A percentile compares a stretch with the other conserved stretches of the same genome.
These are phyloP conservation scores for Berkeleyomyces basicola DNA, from an alignment of 2,329 filamentous ascomycete genomes.

Conservation along the genomic window DNA sequence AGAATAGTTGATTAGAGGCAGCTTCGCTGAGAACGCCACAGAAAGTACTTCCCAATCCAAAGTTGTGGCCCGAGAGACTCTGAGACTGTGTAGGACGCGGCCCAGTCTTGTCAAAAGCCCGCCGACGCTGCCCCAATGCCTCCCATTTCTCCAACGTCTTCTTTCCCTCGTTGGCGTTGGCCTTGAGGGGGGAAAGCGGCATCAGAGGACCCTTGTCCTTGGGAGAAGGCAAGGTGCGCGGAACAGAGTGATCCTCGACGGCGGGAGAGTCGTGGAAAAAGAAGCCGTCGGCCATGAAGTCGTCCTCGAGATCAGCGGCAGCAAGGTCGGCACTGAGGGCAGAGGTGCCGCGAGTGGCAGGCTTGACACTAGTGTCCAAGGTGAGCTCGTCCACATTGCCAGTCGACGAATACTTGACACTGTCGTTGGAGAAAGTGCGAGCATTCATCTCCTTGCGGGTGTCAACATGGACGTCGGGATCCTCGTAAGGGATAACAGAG, in stretches of 20 bases:
- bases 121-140: constrained; percentile 66
- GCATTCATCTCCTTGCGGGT: constrained; percentile 51
- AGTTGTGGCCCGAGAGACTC: not conserved
- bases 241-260: not conserved
- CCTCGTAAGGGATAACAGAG: constrained; percentile 1
- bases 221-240: constrained; percentile 19
- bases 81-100: not conserved
- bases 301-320: constrained; percentile 41
- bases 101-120: constrained; percentile 30
- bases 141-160: constrained; percentile 67
- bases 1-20: constrained; percentile 1
- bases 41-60: not conserved
- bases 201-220: constrained; percentile 15
- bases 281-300: constrained; percentile 52
- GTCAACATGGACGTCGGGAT: constrained; percentile 22
- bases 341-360: not conserved
- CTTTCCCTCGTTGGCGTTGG: constrained; percentile 1
- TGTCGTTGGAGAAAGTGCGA: constrained; percentile 66
- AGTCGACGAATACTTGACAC: constrained; percentile 25
- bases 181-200: not conserved
- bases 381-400: constrained; percentile 13
- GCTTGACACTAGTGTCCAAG: constrained; percentile 17
- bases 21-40: constrained; percentile 4
- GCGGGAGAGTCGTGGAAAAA: constrained; percentile 46
- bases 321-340: constrained; percentile 17